Conservation (phyloP, 2,329 filamentous ascomycete species). For the Macrophomina pseudophaseolina region DNA sequence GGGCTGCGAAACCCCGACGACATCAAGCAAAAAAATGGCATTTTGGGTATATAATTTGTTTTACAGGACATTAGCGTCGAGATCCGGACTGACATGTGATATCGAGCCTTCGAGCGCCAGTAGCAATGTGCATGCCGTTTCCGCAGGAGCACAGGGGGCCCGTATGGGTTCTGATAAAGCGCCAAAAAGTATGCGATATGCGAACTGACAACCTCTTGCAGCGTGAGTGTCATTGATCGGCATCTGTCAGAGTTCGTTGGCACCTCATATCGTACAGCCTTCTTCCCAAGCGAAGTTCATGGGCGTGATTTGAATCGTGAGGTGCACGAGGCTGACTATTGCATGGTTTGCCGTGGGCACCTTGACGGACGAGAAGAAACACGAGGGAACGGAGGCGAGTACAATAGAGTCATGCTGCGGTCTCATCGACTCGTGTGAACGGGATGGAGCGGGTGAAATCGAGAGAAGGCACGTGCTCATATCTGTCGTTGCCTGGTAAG, state of each 20-base stretch:
- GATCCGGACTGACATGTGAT: neutral
- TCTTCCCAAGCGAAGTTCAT: neutral
- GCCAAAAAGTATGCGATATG: neutral
- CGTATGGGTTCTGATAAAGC: neutral
- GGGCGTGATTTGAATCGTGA: neutral
- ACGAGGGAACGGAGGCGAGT: neutral
- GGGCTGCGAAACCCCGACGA: neutral
- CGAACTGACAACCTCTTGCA: neutral
- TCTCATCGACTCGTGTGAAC: neutral
- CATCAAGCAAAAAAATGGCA: neutral
- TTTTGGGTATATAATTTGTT: neutral
- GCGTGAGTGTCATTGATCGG: neutral
- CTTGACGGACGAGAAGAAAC: neutral
- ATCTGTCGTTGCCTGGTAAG: slow-evolving; percentile 10
- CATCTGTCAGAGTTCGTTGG: neutral
- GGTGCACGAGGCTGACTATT: neutral
- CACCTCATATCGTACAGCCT: neutral
- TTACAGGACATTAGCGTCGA: neutral
- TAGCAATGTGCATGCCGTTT: neutral
- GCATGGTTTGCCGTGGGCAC: slow-evolving; percentile 13
- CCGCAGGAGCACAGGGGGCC: neutral
- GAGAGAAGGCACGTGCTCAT: neutral
- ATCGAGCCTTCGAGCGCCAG: neutral
- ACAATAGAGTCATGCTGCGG: neutral
- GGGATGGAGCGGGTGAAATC: neutral